These are phyloP conservation scores for Alloteropsis semialata DNA, from an alignment of 176 grass and related monocot species.

Conservation along the genomic window DNA sequence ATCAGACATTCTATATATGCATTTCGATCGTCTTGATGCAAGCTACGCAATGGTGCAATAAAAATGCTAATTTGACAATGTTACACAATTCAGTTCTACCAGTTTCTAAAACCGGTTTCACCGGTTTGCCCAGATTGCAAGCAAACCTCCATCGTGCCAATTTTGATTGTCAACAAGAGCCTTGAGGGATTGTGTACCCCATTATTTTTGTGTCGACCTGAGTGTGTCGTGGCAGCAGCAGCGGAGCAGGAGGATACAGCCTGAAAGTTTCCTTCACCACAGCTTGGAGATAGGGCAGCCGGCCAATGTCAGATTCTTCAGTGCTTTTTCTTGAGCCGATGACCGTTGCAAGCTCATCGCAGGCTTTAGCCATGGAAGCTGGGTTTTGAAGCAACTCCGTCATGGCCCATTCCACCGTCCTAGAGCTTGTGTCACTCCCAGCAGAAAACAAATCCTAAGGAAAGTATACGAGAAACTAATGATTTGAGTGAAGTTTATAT, in stretches of 20 bases:
- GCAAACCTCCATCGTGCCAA: too few species aligned
- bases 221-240: slow-evolving; percentile 25
- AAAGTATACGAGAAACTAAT: background rate
- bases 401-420: slow-evolving; percentile 57
- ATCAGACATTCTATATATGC: too few species aligned
- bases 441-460: slow-evolving; percentile 44
- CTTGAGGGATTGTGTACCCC: slow-evolving; percentile 21
- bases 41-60: too few species aligned
- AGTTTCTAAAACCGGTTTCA: too few species aligned
- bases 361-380: slow-evolving; percentile 5
- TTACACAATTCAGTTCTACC: too few species aligned
- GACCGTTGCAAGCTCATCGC: slow-evolving; percentile 28
- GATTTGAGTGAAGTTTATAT: background rate
- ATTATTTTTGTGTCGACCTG: background rate
- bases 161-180: too few species aligned
- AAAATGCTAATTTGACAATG: too few species aligned
- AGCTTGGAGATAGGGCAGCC: slow-evolving; percentile 48
- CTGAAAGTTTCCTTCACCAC: slow-evolving; percentile 49
- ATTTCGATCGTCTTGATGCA: too few species aligned
- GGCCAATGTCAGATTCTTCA: slow-evolving; percentile 29
- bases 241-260: slow-evolving; percentile 31
- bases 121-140: too few species aligned
- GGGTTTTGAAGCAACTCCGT: slow-evolving; percentile 44
- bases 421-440: slow-evolving; percentile 45
- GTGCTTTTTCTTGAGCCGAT: slow-evolving; percentile 3